These are phyloP conservation scores for Carex littledalei DNA, from an alignment of 176 grass and related monocot species.

Conservation along the genomic window DNA sequence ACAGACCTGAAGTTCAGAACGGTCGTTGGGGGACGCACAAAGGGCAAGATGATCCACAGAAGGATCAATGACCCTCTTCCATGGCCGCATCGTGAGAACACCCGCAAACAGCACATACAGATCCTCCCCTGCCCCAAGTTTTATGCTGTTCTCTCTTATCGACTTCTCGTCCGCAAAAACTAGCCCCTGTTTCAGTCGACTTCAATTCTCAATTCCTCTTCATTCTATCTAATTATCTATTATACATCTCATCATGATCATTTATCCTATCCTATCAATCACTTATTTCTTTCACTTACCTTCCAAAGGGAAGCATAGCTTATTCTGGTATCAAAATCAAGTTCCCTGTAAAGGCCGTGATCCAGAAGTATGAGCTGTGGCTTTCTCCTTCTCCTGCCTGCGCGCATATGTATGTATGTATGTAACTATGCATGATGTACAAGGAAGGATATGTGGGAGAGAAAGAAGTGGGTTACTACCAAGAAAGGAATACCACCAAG, in stretches of 20 bases:
- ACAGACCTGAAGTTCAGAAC: conserved; percentile 74
- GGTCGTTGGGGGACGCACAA: conserved; percentile 35
- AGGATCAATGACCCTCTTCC: conserved; percentile 82
- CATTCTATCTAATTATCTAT: background rate
- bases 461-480: background rate
- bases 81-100: conserved; percentile 89
- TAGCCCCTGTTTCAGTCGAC: conserved; percentile 43
- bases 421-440: background rate
- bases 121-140: conserved; percentile 89
- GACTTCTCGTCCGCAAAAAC: conserved; percentile 61
- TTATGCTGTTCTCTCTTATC: conserved; percentile 77
- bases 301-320: conserved; percentile 98
- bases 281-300: conserved; percentile 28
- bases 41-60: conserved; percentile 73
- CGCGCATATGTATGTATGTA: background rate
- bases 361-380: conserved; percentile 91
- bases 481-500: conserved; percentile 3
- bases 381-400: conserved; percentile 62
- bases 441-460: background rate
- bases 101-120: conserved; percentile 73
- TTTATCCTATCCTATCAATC: background rate
- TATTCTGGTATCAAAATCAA: conserved; percentile 67
- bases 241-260: conserved; percentile 8
- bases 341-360: conserved; percentile 95
- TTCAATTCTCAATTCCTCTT: background rate